phyloP scores from a whole-genome alignment of 2,329 filamentous ascomycete species.

The Pseudonectria buxi region DNA sequence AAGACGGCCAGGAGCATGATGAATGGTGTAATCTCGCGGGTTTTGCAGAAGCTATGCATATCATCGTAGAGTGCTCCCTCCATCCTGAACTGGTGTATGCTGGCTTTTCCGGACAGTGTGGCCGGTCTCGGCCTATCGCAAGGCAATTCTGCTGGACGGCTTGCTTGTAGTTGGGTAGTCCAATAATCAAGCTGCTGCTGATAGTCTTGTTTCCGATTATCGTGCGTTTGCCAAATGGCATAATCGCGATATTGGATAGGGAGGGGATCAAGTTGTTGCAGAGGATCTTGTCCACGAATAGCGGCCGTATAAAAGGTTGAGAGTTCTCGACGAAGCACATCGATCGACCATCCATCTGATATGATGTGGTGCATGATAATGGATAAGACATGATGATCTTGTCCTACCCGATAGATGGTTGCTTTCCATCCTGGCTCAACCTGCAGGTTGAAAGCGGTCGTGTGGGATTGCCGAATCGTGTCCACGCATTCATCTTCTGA shows the following conservation, averaged over 20 bases:
- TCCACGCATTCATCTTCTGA: too few species aligned
- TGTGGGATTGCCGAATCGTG: too few species aligned
- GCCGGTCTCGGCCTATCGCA: conserved; percentile 12
- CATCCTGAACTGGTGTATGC: conserved; percentile 2
- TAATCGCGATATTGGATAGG: conserved; percentile 22
- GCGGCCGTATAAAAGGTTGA: conserved; percentile 10
- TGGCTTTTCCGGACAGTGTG: conserved; percentile 8
- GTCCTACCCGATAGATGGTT: conserved; percentile 3
- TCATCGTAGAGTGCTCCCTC: conserved; percentile 4
- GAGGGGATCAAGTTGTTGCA: conserved; percentile 3
- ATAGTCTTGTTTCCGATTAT: conserved; percentile 1
- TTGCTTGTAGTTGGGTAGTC: conserved; percentile 11
- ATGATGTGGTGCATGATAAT: conserved; percentile 25
- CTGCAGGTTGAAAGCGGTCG: conserved; percentile 16
- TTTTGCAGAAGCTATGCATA: conserved; percentile 7
- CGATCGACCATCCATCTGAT: conserved; percentile 24
- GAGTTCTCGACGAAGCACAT: conserved; percentile 17
- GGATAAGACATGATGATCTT: conserved; percentile 15
- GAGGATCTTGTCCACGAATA: not conserved
- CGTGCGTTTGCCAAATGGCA: conserved; percentile 17
- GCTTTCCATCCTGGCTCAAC: conserved; percentile 17
- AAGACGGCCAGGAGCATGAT: conserved; percentile 18
- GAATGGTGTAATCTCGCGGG: conserved; percentile 4
- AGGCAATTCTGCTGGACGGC: conserved; percentile 10
- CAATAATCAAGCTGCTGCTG: conserved; percentile 18